Evolutionary conservation across 805 yeast genomes (phyloP), one percentile per base, ranked within the genome.

Genomic region (Teunomyces funiuensis): DNA sequence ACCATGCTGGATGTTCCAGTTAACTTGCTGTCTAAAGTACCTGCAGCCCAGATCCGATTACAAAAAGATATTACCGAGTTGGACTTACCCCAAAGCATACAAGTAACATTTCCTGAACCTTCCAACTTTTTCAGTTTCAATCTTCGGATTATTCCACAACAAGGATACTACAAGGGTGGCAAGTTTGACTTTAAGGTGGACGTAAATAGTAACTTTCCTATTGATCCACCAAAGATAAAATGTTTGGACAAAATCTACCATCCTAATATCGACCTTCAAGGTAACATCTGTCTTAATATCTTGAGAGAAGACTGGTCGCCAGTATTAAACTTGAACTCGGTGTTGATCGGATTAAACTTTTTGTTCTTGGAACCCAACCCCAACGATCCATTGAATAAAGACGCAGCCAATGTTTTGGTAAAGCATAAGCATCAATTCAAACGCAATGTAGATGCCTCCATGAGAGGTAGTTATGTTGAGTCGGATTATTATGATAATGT

Each of bases 291-390:
- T 58, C 73, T 91, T 45, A 91, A 91, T 58, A 90, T 91, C 26
- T 70, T 91, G 44, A 71, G 98, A 51, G 96, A 90, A 60, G 98
- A 91, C 60, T 91, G 99, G 99, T 82, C 89, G 20, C 98, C 99
- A 0, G 96, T 89, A 0, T 70, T 91, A 50, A 86, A 85, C 44
- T 66, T 91, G 55, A 88, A 85, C 57, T 74, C 90, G 4, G 82
- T 91, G 6, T 73, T 90, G 42, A 82, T 90, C 28, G 98, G 99
- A 0, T 71, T 91, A 40, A 78, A 89, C 54, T 89, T 84, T 57
- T 72, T 91, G 46, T 89, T 91, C 52, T 66, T 88, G 40, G 97
- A 91, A 51, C 96, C 97, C 6, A 91, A 88, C 58, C 84, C 95
- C 1, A 82, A 81, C 46, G 98, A 91, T 60, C 98, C 98, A 3